Conservation (phyloP, 164 flowering plant genomes). For the Berberis vulgaris region DNA sequence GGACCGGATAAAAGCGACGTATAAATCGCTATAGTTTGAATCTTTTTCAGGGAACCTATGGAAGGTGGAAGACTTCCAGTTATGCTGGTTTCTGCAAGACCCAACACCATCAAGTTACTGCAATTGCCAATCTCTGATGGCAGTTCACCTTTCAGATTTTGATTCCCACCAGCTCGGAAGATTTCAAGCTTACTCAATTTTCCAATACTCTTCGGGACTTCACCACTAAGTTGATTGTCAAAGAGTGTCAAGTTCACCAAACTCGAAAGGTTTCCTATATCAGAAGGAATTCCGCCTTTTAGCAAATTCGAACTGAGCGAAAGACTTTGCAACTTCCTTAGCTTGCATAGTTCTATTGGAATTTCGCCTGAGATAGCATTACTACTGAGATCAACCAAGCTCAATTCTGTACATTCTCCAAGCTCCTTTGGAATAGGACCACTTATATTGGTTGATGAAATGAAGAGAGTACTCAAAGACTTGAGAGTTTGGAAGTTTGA, state of each 20-base stretch:
- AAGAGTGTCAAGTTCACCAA: slow-evolving; percentile 44
- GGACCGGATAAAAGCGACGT: slow-evolving; percentile 67
- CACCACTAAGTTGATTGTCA: slow-evolving; percentile 70
- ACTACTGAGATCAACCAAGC: slow-evolving; percentile 50
- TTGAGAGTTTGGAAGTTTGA: slow-evolving; percentile 54
- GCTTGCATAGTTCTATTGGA: slow-evolving; percentile 59
- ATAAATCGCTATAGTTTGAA: slow-evolving; percentile 75
- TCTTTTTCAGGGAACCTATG: slow-evolving; percentile 54
- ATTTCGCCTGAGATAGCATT: slow-evolving; percentile 69
- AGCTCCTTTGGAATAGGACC: slow-evolving; percentile 67
- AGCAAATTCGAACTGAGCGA: slow-evolving; percentile 56
- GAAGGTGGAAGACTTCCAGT: slow-evolving; percentile 68
- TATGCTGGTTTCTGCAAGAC: slow-evolving; percentile 84
- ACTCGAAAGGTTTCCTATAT: slow-evolving; percentile 59
- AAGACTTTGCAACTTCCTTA: slow-evolving; percentile 45
- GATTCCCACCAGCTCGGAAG: slow-evolving; percentile 82
- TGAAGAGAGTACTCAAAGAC: slow-evolving; percentile 42
- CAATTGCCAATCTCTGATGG: slow-evolving; percentile 87
- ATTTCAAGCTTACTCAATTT: slow-evolving; percentile 39
- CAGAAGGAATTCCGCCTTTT: slow-evolving; percentile 54
- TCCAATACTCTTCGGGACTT: slow-evolving; percentile 70
- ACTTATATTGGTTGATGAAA: slow-evolving; percentile 63
- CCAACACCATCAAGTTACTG: slow-evolving; percentile 52
- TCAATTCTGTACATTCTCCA: slow-evolving; percentile 47
- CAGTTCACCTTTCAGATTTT: slow-evolving; percentile 70